Conservation (phyloP, 805 yeast species). For the Yarrowia sp. region DNA sequence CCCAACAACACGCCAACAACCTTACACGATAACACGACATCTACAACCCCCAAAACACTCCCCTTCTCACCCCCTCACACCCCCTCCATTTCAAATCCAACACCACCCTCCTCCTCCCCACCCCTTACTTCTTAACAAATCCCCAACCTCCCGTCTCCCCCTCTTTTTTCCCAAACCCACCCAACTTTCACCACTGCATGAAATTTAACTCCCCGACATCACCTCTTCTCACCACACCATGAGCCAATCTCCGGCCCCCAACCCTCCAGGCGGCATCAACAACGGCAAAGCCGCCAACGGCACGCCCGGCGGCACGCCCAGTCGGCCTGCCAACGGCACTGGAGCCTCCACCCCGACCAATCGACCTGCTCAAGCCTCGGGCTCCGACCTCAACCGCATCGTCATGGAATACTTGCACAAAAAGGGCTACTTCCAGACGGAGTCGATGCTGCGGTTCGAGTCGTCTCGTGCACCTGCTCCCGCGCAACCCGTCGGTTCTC, state of each 20-base stretch:
- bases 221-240: neutral
- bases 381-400: slow-evolving; percentile 81
- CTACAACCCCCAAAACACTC: too few relatives aligned
- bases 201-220: slow-evolving; percentile 5
- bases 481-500: slow-evolving; percentile 29
- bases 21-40: too few relatives aligned
- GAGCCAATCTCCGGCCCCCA: slow-evolving; percentile 26
- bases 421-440: slow-evolving; percentile 92
- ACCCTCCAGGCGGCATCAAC: slow-evolving; percentile 19
- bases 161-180: neutral
- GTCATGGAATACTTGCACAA: slow-evolving; percentile 90
- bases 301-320: slow-evolving; percentile 23
- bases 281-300: slow-evolving; percentile 16
- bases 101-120: too few relatives aligned
- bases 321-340: slow-evolving; percentile 17
- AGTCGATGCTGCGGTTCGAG: slow-evolving; percentile 89
- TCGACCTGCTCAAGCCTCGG: slow-evolving; percentile 28
- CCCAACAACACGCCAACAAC: too few relatives aligned
- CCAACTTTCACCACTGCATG: too few relatives aligned
- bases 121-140: neutral
- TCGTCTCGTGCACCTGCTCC: slow-evolving; percentile 41
- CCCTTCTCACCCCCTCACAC: too few relatives aligned
- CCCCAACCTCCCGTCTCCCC: neutral
- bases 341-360: slow-evolving; percentile 17
- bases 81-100: too few relatives aligned